These are phyloP conservation scores for Physaria fendleri DNA, from an alignment of 345 rosid species.

Conservation along the genomic window DNA sequence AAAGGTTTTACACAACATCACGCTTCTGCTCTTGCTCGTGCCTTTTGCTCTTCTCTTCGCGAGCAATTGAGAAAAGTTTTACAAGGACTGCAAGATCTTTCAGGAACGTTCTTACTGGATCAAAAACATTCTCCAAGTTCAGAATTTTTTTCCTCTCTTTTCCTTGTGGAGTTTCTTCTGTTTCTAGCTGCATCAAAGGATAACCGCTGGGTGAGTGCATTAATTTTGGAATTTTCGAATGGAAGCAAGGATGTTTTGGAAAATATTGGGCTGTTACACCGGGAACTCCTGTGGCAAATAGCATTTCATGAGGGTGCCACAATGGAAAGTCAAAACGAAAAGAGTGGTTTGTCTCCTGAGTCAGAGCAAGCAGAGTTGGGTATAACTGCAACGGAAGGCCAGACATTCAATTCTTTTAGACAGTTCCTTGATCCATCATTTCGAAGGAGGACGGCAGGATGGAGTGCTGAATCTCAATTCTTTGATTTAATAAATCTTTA, in stretches of 20 bases:
- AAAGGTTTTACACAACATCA: slow-evolving; percentile 95
- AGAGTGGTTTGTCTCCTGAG: slow-evolving; percentile 38
- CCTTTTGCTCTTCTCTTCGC: slow-evolving; percentile 77
- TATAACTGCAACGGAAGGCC: slow-evolving; percentile 56
- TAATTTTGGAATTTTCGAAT: slow-evolving; percentile 77
- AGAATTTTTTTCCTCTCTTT: slow-evolving; percentile 70
- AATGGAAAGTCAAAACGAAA: slow-evolving; percentile 46
- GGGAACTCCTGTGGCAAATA: slow-evolving; percentile 88
- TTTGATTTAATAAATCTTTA: slow-evolving; percentile 87
- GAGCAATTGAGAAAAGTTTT: slow-evolving; percentile 71
- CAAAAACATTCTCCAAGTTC: slow-evolving; percentile 45
- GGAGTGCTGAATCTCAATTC: slow-evolving; percentile 83
- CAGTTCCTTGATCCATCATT: slow-evolving; percentile 89
- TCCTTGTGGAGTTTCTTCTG: slow-evolving; percentile 84
- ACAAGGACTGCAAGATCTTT: slow-evolving; percentile 41
- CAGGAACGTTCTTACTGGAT: slow-evolving; percentile 74
- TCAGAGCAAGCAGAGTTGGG: slow-evolving; percentile 47
- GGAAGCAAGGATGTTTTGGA: slow-evolving; percentile 81
- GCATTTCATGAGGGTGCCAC: slow-evolving; percentile 75
- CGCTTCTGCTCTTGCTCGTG: slow-evolving; percentile 78
- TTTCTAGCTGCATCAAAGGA: slow-evolving; percentile 93
- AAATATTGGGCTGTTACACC: slow-evolving; percentile 79
- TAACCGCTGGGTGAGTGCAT: slow-evolving; percentile 88
- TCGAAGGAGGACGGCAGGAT: slow-evolving; percentile 80
- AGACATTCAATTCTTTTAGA: slow-evolving; percentile 74